Evolutionary conservation across 306 rosid species (phyloP).

Genomic region (Dryas alaskensis): DNA sequence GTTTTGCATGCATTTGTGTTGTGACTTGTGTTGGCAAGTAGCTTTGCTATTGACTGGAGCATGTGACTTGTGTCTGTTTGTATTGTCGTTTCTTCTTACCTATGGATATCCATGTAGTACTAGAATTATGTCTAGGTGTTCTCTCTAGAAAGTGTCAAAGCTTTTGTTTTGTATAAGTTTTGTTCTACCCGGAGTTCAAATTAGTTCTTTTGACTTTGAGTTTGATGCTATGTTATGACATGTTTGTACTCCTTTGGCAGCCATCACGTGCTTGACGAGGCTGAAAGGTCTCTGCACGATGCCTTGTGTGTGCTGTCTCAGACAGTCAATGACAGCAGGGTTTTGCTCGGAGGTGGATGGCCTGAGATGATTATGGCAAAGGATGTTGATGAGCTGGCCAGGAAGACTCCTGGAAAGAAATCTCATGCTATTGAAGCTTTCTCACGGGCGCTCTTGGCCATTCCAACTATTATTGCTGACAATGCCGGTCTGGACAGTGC

Average conservation of each 20-base stretch:
- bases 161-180: not conserved
- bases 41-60: not conserved
- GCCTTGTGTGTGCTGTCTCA: slow-evolving; percentile 95
- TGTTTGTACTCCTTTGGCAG: slow-evolving; percentile 42
- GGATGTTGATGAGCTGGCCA: slow-evolving; percentile 84
- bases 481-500: slow-evolving; percentile 99
- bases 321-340: slow-evolving; percentile 91
- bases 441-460: slow-evolving; percentile 79
- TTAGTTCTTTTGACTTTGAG: not conserved
- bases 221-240: slow-evolving; percentile 2
- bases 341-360: slow-evolving; percentile 97
- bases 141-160: not conserved
- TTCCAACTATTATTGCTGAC: slow-evolving; percentile 90
- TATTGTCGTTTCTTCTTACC: not conserved
- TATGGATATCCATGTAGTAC: not conserved
- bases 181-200: not conserved
- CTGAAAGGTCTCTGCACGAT: slow-evolving; percentile 97
- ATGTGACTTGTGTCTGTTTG: not conserved
- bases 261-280: slow-evolving; percentile 95
- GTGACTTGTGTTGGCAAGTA: not conserved
- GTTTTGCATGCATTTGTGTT: not conserved
- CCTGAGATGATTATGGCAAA: slow-evolving; percentile 97
- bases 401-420: slow-evolving; percentile 92
- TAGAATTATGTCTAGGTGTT: not conserved
- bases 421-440: slow-evolving; percentile 97